phyloP scores from a whole-genome alignment of 2,329 filamentous ascomycete genomes.

The Colletotrichum higginsianum region DNA sequence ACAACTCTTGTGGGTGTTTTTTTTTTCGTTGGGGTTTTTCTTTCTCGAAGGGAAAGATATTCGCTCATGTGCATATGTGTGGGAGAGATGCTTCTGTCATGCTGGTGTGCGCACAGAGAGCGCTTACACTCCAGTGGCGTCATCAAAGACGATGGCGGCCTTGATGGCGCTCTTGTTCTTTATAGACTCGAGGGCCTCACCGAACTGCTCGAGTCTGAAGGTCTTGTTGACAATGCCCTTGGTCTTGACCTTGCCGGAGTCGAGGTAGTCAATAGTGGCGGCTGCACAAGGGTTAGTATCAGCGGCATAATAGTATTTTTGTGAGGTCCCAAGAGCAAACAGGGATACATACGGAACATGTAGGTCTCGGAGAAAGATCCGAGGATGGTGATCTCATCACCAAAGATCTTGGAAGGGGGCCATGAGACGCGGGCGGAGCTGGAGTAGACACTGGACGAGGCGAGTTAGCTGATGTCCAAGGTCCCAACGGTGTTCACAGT shows the following conservation, averaged over 20 bases:
- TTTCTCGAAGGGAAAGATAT: background rate
- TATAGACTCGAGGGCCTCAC: constrained; percentile 78
- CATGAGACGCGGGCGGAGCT: constrained; percentile 74
- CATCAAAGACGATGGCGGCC: constrained; percentile 80
- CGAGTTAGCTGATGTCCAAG: constrained; percentile 6
- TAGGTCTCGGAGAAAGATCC: constrained; percentile 82
- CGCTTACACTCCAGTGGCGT: constrained; percentile 48
- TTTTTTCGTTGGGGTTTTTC: too few species aligned
- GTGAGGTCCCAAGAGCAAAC: background rate
- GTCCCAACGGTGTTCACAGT: background rate
- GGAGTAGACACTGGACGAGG: constrained; percentile 70
- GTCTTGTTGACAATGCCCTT: constrained; percentile 81
- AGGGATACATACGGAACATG: constrained; percentile 72
- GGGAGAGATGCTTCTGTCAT: constrained; percentile 8
- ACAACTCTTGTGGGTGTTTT: background rate
- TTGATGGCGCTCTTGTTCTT: constrained; percentile 82
- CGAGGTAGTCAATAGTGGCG: constrained; percentile 66
- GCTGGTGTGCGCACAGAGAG: constrained; percentile 33
- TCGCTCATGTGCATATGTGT: background rate
- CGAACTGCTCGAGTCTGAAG: constrained; percentile 81
- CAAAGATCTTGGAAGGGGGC: constrained; percentile 80
- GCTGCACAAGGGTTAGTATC: constrained; percentile 47
- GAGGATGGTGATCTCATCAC: constrained; percentile 79
- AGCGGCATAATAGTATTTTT: background rate
- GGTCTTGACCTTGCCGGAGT: constrained; percentile 73